Base-by-base conservation (phyloP, 306 rosid species). In the Quercus cerris region DNA sequence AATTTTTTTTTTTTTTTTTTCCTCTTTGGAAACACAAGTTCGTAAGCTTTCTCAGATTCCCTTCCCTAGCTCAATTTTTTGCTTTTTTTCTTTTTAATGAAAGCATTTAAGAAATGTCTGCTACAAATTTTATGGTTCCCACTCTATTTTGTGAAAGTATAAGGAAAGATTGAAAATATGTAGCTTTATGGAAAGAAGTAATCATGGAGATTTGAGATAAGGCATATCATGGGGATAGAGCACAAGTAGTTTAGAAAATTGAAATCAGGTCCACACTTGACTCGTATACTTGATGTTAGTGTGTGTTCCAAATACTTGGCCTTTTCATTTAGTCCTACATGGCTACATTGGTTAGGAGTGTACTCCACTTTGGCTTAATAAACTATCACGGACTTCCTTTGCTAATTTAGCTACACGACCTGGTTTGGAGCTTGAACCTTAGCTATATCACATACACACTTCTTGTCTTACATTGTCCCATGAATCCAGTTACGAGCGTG, bases 41-140 rank as follows among this genome's bases (percentile, higher is more conserved):
- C 63, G 9, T 57, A 22, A 59, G 6, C 28, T 23, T 20, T 59
- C 5, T 23, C 59, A 1, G 5, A 71, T 71, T 69, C 62, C 28
- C 27, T 2, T 73, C 55, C 54, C 72, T 75, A 81, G 62, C 68
- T 57, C 80, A 80, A 59, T 52, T 46, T 79, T 85, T 64, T 49
- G 0, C 23, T 0, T 49, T 49, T 49, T 10, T 49, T 12, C 17
- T 49, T 20, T 44, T 28, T 73, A 56, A 31, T 66, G 2, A 71
- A 71, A 66, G 22, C 31, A 56, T 56, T 79, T 54, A 75, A 54
- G 44, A 62, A 18, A 46, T 46, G 74, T 64, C 30, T 38, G 68
- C 28, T 46, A 80, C 41, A 74, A 73, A 81, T 70, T 85, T 78
- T 80, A 49, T 49, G 54, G 17, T 49, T 49, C 17, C 15, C 17